phyloP scores from a whole-genome alignment of 2,329 filamentous ascomycete species.

The Nigrospora sphaerica region DNA sequence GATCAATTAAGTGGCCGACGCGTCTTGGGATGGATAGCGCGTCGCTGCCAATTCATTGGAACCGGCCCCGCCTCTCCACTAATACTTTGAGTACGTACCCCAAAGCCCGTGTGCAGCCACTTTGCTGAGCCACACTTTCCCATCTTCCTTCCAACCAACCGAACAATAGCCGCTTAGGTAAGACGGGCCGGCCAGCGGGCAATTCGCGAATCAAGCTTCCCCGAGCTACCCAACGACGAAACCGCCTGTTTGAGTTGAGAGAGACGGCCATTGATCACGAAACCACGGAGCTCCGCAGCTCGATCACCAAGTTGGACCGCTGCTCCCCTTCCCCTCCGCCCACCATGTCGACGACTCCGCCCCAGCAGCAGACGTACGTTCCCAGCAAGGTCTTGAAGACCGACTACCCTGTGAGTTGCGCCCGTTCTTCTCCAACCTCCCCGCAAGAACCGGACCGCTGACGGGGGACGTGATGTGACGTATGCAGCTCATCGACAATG shows the following conservation, averaged over 20 bases:
- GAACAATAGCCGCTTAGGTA: conserved; percentile 22
- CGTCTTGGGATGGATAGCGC: no score
- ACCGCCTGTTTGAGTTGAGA: no score
- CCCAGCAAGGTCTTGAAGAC: conserved; percentile 74
- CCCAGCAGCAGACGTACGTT: conserved; percentile 42
- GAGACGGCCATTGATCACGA: no score
- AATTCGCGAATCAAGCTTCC: conserved; percentile 12
- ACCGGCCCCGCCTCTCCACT: no score
- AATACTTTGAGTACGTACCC: no score
- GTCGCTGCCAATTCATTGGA: no score
- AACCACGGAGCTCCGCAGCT: no score
- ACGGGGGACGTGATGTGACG: not conserved
- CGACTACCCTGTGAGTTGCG: conserved; percentile 72
- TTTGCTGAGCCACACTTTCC: not conserved
- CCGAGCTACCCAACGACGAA: no score
- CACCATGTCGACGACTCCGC: conserved; percentile 29
- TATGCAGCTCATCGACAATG: conserved; percentile 91
- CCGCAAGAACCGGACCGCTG: not conserved
- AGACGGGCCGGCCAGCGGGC: conserved; percentile 6
- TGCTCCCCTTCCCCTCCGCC: not conserved
- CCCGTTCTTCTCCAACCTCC: conserved; percentile 10
- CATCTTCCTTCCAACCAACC: conserved; percentile 2
- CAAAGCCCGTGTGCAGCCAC: no score
- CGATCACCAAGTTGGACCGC: no score
- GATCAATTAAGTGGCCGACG: no score